phyloP scores from a whole-genome alignment of 805 yeast species.

The Ogataea wickerhamii region DNA sequence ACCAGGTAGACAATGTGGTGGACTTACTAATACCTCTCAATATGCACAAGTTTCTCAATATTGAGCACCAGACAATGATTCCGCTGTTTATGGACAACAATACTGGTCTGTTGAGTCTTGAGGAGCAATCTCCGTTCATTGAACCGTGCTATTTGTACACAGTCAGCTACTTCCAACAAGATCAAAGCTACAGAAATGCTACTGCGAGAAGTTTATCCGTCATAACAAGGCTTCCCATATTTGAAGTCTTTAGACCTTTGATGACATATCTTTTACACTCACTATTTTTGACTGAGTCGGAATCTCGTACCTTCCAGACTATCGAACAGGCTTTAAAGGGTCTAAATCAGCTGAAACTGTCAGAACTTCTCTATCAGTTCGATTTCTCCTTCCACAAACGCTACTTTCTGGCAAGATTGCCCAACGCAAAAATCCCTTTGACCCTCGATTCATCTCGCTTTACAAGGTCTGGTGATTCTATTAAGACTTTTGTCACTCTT shows the following conservation, averaged over 20 bases:
- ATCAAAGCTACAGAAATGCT: conserved; percentile 36
- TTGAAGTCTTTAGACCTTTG: conserved; percentile 48
- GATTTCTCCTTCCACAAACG: conserved; percentile 14
- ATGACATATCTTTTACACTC: conserved; percentile 43
- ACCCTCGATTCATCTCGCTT: conserved; percentile 9
- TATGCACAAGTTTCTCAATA: conserved; percentile 43
- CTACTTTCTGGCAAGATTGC: conserved; percentile 23
- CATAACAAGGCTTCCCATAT: conserved; percentile 40
- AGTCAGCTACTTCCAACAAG: conserved; percentile 28
- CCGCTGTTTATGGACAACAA: conserved; percentile 38
- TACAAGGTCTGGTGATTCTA: conserved; percentile 17
- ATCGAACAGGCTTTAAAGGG: conserved; percentile 15
- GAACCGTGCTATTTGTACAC: conserved; percentile 27
- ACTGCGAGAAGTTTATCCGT: conserved; percentile 45
- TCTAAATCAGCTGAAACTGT: conserved; percentile 22
- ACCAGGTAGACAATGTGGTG: conserved; percentile 38
- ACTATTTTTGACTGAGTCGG: conserved; percentile 26
- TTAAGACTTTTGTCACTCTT: conserved; percentile 21
- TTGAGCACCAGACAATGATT: conserved; percentile 57
- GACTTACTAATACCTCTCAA: conserved; percentile 29
- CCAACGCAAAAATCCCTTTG: conserved; percentile 14
- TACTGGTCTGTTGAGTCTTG: conserved; percentile 17
- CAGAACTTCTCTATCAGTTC: conserved; percentile 27
- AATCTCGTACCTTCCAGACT: conserved; percentile 3
- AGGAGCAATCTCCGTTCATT: conserved; percentile 9